Percentiles rank a stretch among this genome's conserved stretches.
These are phyloP conservation scores for Hypericum androsaemum DNA, from an alignment of 345 rosid genomes.

Conservation along the genomic window DNA sequence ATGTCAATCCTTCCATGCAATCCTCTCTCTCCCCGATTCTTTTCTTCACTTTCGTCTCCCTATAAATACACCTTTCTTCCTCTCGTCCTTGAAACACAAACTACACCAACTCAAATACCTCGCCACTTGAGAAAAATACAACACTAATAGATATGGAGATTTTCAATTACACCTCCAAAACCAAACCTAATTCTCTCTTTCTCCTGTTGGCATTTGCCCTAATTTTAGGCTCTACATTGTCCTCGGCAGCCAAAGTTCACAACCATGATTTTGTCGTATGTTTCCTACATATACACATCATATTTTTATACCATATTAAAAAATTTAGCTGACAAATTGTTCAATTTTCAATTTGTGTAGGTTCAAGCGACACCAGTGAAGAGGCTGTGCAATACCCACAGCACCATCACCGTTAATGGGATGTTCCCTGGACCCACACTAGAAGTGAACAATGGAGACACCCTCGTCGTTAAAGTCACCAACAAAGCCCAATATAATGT, in stretches of 20 bases:
- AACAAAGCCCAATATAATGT: slow-evolving; percentile 61
- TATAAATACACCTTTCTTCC: too few relatives aligned
- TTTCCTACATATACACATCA: neutral
- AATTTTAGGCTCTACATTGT: slow-evolving; percentile 17
- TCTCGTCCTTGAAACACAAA: too few relatives aligned
- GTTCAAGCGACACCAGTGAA: slow-evolving; percentile 76
- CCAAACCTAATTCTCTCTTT: neutral
- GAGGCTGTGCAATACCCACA: slow-evolving; percentile 87
- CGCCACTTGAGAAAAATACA: too few relatives aligned
- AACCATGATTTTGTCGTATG: slow-evolving; percentile 70
- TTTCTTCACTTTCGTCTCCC: too few relatives aligned
- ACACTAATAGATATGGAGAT: too few relatives aligned
- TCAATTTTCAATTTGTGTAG: slow-evolving; percentile 25
- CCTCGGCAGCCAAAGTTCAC: slow-evolving; percentile 43
- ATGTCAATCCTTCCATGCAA: too few relatives aligned
- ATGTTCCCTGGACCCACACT: slow-evolving; percentile 91
- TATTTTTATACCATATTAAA: neutral
- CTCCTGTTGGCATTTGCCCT: neutral
- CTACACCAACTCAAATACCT: too few relatives aligned
- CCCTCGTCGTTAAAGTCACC: slow-evolving; percentile 51
- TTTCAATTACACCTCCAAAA: too few relatives aligned
- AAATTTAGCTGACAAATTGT: too few relatives aligned
- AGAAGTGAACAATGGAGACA: slow-evolving; percentile 64
- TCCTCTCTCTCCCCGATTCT: too few relatives aligned
- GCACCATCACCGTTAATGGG: slow-evolving; percentile 75